Conservation (phyloP, 768 basidiomycete genomes). For the Rubroboletus pulcherrimus region DNA sequence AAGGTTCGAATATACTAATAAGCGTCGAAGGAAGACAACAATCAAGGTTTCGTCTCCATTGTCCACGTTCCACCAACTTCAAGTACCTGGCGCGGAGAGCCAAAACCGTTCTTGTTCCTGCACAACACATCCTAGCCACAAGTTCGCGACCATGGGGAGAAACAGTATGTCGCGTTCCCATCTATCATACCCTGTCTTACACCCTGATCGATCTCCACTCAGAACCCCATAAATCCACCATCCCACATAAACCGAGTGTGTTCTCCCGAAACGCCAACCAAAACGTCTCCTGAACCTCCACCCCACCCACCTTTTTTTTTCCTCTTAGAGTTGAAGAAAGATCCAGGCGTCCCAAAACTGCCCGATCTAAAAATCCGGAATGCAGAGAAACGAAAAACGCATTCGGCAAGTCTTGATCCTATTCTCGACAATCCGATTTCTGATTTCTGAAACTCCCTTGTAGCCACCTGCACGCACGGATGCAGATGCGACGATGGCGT, state of each 20-base stretch:
- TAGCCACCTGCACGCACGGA: conserved; percentile 35
- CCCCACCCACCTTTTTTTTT: not conserved
- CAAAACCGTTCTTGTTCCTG: not conserved
- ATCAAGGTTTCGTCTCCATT: not conserved
- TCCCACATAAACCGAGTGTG: conserved; percentile 28
- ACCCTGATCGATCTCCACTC: not conserved
- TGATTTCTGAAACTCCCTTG: not conserved
- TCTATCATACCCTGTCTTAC: not conserved
- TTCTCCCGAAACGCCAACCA: not conserved
- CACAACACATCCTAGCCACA: not conserved
- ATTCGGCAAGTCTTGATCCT: conserved; percentile 32
- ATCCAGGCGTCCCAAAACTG: conserved; percentile 83
- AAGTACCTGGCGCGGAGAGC: conserved; percentile 6
- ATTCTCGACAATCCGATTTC: not conserved
- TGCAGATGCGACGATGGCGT: conserved; percentile 63
- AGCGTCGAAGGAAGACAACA: not conserved
- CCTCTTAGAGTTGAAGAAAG: conserved; percentile 75
- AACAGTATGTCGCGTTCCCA: conserved; percentile 23
- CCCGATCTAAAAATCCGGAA: conserved; percentile 64
- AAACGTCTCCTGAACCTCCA: conserved; percentile 1
- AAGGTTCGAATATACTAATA: too few relatives aligned
- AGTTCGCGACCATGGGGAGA: conserved; percentile 24
- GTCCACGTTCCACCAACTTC: not conserved
- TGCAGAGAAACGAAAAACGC: conserved; percentile 46
- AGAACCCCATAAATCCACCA: conserved; percentile 24